These are phyloP conservation scores for Erigeron canadensis DNA, from an alignment of 129 eudicot genomes.

Conservation along the genomic window DNA sequence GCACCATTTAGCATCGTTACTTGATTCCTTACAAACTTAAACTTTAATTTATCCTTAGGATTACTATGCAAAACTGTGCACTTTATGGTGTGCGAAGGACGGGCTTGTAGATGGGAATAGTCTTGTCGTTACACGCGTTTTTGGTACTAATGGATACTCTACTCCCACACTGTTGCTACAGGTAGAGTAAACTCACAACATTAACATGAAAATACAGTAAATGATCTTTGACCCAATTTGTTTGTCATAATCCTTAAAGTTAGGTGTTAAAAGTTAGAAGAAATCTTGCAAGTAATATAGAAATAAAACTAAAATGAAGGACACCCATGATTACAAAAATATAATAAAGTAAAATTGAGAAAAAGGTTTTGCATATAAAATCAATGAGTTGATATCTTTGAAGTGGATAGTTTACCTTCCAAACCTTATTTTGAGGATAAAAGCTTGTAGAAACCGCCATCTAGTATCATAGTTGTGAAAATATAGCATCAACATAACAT, in stretches of 20 bases:
- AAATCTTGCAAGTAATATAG: neutral
- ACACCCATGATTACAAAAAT: too few relatives aligned
- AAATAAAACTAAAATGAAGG: too few relatives aligned
- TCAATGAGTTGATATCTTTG: too few relatives aligned
- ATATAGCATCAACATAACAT: neutral
- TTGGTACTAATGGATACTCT: slow-evolving; percentile 21
- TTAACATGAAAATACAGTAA: too few relatives aligned
- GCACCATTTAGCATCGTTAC: neutral
- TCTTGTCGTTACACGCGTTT: slow-evolving; percentile 6
- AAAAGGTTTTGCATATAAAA: too few relatives aligned
- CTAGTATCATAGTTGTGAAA: neutral
- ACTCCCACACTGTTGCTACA: slow-evolving; percentile 13
- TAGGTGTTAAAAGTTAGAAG: neutral
- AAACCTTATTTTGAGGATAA: too few relatives aligned
- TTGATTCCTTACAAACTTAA: slow-evolving; percentile 9
- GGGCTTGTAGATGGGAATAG: slow-evolving; percentile 25
- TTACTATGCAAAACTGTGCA: slow-evolving; percentile 45
- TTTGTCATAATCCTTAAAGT: neutral
- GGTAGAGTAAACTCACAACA: slow-evolving; percentile 6
- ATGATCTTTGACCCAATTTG: neutral
- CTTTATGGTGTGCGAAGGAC: slow-evolving; percentile 43
- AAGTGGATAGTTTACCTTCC: too few relatives aligned
- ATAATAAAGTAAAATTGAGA: too few relatives aligned
- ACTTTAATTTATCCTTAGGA: slow-evolving; percentile 16
- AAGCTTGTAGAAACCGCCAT: neutral